A percentile compares a stretch with the other conserved stretches of the same genome.
Evolutionary conservation across 441 rosid species (phyloP).

Genomic region (Macaranga tanarius): DNA sequence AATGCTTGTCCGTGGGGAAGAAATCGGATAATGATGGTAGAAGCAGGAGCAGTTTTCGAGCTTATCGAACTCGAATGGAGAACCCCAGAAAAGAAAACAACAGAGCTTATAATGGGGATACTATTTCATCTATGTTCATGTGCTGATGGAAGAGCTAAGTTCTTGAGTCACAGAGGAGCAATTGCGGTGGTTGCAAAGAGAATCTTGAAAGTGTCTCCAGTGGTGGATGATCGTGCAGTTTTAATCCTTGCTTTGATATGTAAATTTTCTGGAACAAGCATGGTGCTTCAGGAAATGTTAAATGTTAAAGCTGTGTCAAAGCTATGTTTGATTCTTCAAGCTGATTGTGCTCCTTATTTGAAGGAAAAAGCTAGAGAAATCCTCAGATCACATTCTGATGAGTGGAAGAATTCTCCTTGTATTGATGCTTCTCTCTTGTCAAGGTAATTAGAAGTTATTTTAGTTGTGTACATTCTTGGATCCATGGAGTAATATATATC

Average conservation of each 20-base stretch:
- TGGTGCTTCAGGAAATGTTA: conserved; percentile 57
- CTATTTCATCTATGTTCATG: conserved; percentile 59
- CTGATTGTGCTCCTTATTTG: conserved; percentile 36
- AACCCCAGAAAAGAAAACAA: conserved; percentile 37
- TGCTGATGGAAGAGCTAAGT: conserved; percentile 69
- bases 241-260: conserved; percentile 43
- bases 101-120: conserved; percentile 53
- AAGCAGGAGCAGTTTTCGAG: conserved; percentile 45
- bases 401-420: conserved; percentile 66
- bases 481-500: too few species aligned
- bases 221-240: conserved; percentile 52
- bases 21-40: conserved; percentile 45
- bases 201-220: conserved; percentile 45
- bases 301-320: conserved; percentile 48
- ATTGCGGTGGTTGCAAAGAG: conserved; percentile 56
- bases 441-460: conserved; percentile 5
- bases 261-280: conserved; percentile 39
- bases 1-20: conserved; percentile 52
- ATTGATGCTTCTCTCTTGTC: conserved; percentile 30
- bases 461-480: not conserved
- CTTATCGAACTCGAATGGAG: conserved; percentile 59
- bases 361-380: conserved; percentile 55
- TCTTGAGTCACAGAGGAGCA: conserved; percentile 52
- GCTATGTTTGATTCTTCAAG: conserved; percentile 52
- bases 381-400: conserved; percentile 44